These are phyloP conservation scores for Ceratobasidium sp. DNA, from an alignment of 1,284 basidiomycete genomes.

Conservation along the genomic window DNA sequence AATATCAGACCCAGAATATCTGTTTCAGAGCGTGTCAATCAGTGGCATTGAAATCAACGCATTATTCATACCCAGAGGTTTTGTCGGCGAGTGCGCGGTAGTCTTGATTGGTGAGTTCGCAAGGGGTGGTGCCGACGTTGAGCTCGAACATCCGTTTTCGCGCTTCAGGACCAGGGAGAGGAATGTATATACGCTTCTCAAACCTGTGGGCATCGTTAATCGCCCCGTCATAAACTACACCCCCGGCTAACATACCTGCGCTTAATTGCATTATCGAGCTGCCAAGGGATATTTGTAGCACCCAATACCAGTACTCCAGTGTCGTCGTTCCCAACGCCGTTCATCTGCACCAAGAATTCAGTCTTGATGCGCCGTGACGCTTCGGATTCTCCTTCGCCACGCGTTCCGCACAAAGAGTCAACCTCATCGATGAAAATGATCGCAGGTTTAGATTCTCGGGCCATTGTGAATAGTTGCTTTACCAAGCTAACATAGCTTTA, in stretches of 20 bases:
- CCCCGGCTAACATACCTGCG: constrained; percentile 66
- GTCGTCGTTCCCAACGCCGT: constrained; percentile 97
- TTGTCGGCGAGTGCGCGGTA: constrained; percentile 81
- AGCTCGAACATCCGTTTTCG: constrained; percentile 95
- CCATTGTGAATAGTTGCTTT: constrained; percentile 96
- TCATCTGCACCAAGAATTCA: constrained; percentile 98
- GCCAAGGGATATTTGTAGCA: constrained; percentile 98
- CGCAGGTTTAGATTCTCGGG: constrained; percentile 92
- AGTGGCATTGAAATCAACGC: constrained; percentile 26
- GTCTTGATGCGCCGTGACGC: constrained; percentile 97
- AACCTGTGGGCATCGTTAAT: constrained; percentile 62
- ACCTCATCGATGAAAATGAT: constrained; percentile 99
- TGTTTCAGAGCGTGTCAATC: constrained; percentile 43
- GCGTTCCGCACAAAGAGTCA: constrained; percentile 92
- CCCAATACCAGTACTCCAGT: constrained; percentile 98
- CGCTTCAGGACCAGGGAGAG: constrained; percentile 93
- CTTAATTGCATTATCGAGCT: constrained; percentile 97
- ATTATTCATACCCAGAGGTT: constrained; percentile 79
- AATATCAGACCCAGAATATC: constrained; percentile 95
- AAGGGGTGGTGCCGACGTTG: constrained; percentile 93
- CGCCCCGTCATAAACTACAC: background rate
- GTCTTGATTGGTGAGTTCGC: constrained; percentile 79
- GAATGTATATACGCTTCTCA: constrained; percentile 98
- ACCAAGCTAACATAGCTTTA: constrained; percentile 70
- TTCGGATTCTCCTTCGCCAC: constrained; percentile 96